These are phyloP conservation scores for Geotrichum klebahnii DNA, from an alignment of 1,139 yeast species.

Conservation along the genomic window DNA sequence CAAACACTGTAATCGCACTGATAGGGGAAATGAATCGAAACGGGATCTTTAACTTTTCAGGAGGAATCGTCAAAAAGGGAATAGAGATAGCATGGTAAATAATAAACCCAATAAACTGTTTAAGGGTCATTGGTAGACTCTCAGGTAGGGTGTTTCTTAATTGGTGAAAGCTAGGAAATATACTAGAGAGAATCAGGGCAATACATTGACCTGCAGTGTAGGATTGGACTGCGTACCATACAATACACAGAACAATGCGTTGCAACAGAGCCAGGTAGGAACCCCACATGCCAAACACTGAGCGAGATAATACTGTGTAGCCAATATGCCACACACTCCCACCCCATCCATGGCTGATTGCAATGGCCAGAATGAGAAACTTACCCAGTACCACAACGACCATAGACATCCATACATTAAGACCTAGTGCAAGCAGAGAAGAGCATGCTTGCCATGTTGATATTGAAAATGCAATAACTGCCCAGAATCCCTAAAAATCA, in stretches of 20 bases:
- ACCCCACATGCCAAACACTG: conserved; percentile 36
- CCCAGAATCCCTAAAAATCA: conserved; percentile 15
- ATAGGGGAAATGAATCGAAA: conserved; percentile 24
- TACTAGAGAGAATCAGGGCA: conserved; percentile 31
- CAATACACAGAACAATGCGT: conserved; percentile 33
- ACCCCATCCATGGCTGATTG: conserved; percentile 32
- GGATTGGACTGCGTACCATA: conserved; percentile 37
- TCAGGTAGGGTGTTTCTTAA: conserved; percentile 38
- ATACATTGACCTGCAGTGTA: conserved; percentile 36
- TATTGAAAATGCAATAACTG: conserved; percentile 24
- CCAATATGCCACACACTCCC: conserved; percentile 38
- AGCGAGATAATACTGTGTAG: conserved; percentile 33
- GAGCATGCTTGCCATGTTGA: conserved; percentile 33
- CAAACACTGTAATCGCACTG: conserved; percentile 27
- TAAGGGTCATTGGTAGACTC: conserved; percentile 34
- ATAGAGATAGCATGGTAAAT: conserved; percentile 34
- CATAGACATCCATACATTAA: conserved; percentile 25
- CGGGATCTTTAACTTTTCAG: conserved; percentile 32
- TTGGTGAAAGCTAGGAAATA: conserved; percentile 31
- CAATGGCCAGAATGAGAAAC: conserved; percentile 25
- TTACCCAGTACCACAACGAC: conserved; percentile 25
- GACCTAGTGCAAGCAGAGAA: conserved; percentile 31
- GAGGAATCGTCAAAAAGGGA: conserved; percentile 32
- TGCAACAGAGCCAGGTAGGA: conserved; percentile 30
- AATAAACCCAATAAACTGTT: conserved; percentile 36